A percentile compares a stretch with the other conserved stretches of the same genome.
Conservation (phyloP, 1,284 basidiomycete species). For the Malassezia slooffiae region DNA sequence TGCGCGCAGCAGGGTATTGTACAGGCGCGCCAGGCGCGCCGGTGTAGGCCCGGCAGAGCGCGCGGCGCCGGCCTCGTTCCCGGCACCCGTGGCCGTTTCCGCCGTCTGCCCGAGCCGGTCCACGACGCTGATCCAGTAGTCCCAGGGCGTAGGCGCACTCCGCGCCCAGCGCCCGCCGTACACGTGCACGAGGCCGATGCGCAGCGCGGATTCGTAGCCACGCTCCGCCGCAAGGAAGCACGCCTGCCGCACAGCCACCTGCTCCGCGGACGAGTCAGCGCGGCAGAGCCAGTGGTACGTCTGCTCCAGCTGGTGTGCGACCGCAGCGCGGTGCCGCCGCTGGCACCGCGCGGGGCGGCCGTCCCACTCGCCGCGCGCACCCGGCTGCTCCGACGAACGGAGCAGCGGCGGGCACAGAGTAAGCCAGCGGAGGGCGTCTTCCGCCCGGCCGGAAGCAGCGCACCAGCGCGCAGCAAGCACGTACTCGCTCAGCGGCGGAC, state of each 20-base stretch:
- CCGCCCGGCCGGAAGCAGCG: not conserved
- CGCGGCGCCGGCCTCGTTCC: not conserved
- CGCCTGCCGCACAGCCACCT: not conserved
- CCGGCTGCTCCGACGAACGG: too few species aligned
- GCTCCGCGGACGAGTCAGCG: not conserved
- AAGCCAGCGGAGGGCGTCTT: slow-evolving; percentile 3
- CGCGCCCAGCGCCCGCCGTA: slow-evolving; percentile 6
- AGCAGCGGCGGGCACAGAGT: not conserved
- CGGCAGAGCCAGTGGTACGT: not conserved
- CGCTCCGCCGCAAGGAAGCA: slow-evolving; percentile 2
- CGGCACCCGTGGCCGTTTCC: not conserved
- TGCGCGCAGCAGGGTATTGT: slow-evolving; percentile 1
- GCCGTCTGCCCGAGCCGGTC: too few species aligned
- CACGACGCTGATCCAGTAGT: too few species aligned
- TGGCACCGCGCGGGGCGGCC: too few species aligned
- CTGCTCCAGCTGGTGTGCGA: slow-evolving; percentile 1
- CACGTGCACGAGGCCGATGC: slow-evolving; percentile 1
- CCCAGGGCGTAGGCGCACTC: too few species aligned
- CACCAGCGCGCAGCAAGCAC: slow-evolving; percentile 6
- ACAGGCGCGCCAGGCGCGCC: not conserved
- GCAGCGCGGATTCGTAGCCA: slow-evolving; percentile 1
- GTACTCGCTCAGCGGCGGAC: slow-evolving; percentile 9
- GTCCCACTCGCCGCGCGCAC: too few species aligned
- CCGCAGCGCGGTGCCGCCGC: not conserved
- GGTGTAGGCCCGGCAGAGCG: not conserved